Evolutionary conservation across 2,329 filamentous ascomycete species (phyloP).

Genomic region (Ophiostoma triangulosporum): DNA sequence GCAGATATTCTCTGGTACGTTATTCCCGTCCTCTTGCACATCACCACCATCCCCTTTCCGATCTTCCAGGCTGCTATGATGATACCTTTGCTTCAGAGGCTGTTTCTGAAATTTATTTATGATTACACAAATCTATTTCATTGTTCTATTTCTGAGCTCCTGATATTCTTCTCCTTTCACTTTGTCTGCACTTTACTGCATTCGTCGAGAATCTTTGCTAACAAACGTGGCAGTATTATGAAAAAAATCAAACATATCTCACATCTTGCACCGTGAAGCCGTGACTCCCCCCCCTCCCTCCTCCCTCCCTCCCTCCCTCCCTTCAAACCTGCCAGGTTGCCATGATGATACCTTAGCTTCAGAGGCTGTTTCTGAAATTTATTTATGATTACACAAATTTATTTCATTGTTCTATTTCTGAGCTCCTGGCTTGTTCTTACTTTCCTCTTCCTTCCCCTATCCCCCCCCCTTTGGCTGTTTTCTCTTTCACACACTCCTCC

Average conservation of each 20-base stretch:
- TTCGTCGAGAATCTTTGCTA: background rate
- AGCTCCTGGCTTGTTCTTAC: conserved; percentile 1
- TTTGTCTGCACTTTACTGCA: background rate
- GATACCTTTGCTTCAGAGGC: conserved; percentile 13
- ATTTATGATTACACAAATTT: conserved; percentile 11
- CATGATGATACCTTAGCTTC: conserved; percentile 12
- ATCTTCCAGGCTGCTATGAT: conserved; percentile 8
- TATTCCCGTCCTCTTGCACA: too few relatives aligned
- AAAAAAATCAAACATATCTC: too few relatives aligned
- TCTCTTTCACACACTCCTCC: background rate
- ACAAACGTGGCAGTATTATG: too few relatives aligned
- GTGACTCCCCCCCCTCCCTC: too few relatives aligned
- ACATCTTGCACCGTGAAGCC: too few relatives aligned
- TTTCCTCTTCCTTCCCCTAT: background rate
- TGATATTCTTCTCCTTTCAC: background rate
- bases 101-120: conserved; percentile 12
- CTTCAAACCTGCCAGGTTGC: background rate
- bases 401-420: conserved; percentile 13
- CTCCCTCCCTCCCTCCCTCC: background rate
- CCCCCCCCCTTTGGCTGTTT: background rate
- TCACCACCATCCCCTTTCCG: background rate
- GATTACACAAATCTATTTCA: conserved; percentile 11
- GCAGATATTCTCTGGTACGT: conserved; percentile 3
- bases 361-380: conserved; percentile 14
- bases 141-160: conserved; percentile 13